Evolutionary conservation across 495 filamentous ascomycete species (phyloP), one percentile per base, ranked within the genome.

Genomic region (Penicillium steckii): DNA sequence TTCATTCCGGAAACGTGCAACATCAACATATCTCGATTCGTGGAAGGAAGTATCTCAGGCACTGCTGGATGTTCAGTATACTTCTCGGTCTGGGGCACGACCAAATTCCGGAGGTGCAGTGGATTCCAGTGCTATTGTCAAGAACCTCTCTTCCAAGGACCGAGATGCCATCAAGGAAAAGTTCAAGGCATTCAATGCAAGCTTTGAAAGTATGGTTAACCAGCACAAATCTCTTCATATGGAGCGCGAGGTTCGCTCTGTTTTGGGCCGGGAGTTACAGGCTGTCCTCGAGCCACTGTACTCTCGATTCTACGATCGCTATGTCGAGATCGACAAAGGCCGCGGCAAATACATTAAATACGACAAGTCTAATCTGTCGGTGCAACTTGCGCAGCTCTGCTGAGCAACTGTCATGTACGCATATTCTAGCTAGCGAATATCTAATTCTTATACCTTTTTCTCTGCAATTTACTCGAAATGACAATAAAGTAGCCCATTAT

Each of bases 271-370:
- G 56, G 92, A 96, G 62, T 84, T 97, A 52, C 89, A 91, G 70
- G 82, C 82, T 45, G 87, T 95, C 67, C 85, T 97, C 38, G 93
- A 96, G 72, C 91, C 95, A 40, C 79, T 99, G 15, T 99, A 99
- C 76, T 84, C 84, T 44, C 82, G 95, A 10, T 99, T 97, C 72
- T 96, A 90, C 79, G 95, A 97, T 72, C 85, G 92, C 17, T 99
- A 99, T 71, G 93, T 97, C 66, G 94, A 97, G 74, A 80, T 96
- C 57, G 95, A 97, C 71, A 96, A 94, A 71, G 91, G 94, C 26
- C 89, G 89, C 66, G 91, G 91, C 52, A 97, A 97, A 72, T 96
- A 97, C 71, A 90, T 93, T 71, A 96, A 93, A 76, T 97, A 94
- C 66, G 91, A 97, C 72, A 96, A 96, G 73, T 79, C 78, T 15